A percentile compares a stretch with the other conserved stretches of the same genome.
Evolutionary conservation across 2,329 filamentous ascomycete genomes (phyloP).

Genomic region (Thielaviopsis musarum): DNA sequence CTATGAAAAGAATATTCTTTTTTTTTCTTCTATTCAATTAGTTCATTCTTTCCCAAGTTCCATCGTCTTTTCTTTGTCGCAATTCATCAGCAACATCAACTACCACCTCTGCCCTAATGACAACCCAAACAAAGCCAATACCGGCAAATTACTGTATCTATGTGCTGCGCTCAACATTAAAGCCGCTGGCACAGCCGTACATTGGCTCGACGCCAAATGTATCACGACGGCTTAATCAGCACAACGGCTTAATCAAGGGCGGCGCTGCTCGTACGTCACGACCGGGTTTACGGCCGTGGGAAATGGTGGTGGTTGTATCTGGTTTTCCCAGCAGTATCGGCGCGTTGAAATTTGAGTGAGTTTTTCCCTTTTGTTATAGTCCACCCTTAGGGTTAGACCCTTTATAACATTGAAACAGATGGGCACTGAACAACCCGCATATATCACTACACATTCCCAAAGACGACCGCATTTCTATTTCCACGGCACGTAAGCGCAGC

Average conservation of each 20-base stretch:
- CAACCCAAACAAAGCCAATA: conserved; percentile 38
- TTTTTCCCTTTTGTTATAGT: conserved; percentile 12
- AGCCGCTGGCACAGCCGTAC: conserved; percentile 48
- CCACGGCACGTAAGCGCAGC: conserved; percentile 33
- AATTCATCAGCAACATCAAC: background rate
- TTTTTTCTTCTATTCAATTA: background rate
- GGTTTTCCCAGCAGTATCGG: conserved; percentile 79
- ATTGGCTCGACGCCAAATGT: conserved; percentile 88
- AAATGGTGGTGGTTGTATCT: conserved; percentile 72
- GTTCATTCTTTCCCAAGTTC: background rate
- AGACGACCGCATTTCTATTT: conserved; percentile 38
- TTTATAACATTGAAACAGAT: conserved; percentile 33
- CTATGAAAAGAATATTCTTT: background rate
- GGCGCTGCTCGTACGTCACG: conserved; percentile 64
- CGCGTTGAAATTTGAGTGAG: conserved; percentile 85
- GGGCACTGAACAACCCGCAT: conserved; percentile 82
- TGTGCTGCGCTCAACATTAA: conserved; percentile 67
- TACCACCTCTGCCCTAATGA: conserved; percentile 18
- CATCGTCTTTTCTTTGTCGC: background rate
- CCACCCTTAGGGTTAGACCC: background rate
- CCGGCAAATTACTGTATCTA: conserved; percentile 91
- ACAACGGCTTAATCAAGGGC: conserved; percentile 72
- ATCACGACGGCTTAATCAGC: conserved; percentile 66
- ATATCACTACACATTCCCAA: conserved; percentile 60
- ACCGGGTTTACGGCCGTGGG: conserved; percentile 61